Base-by-base conservation (phyloP, 257 asterid genomes). In the Paraleonurus japonicus region DNA sequence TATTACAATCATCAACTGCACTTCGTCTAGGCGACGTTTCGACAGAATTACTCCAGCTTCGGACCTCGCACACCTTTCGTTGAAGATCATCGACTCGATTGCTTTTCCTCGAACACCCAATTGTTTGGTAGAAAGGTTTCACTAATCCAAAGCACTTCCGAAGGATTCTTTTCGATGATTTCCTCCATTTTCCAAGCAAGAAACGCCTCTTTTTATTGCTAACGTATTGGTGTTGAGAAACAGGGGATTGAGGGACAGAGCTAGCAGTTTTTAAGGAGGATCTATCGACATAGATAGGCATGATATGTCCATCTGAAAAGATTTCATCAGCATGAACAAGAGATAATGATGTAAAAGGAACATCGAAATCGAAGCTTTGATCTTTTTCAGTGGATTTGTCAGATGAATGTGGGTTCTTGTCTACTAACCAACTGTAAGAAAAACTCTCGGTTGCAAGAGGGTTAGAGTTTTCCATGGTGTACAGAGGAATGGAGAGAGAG, bases 341-440 rank as follows among this genome's bases (percentile, higher is more conserved):
- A 65, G 83, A 81, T 2, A 84, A 79, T 6, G 66, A 43, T 48
- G 80, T 57, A 28, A 76, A 17, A 24, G 85, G 79, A 32, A 81
- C 69, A 74, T 85, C 87, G 69, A 87, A 87, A 61, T 80, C 71
- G 83, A 87, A 80, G 43, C 69, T 83, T 16, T 78, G 84, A 1
- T 78, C 75, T 33, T 70, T 83, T 73, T 79, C 84, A 3, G 4
- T 4, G 5, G 78, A 60, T 37, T 45, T 68, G 26, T 67, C 77
- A 3, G 74, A 45, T 30, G 81, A 43, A 43, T 74, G 70, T 7
- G 81, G 80, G 6, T 78, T 74, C 54, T 50, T 70, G 75, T 80
- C 80, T 33, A 72, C 59, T 65, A 88, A 80, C 92, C 95, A 88
- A n/a, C 92, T 88, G 83, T 82, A 82, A 11, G 95, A 88, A 59